Conservation (phyloP, 441 rosid species). For the Daphne laureola region DNA sequence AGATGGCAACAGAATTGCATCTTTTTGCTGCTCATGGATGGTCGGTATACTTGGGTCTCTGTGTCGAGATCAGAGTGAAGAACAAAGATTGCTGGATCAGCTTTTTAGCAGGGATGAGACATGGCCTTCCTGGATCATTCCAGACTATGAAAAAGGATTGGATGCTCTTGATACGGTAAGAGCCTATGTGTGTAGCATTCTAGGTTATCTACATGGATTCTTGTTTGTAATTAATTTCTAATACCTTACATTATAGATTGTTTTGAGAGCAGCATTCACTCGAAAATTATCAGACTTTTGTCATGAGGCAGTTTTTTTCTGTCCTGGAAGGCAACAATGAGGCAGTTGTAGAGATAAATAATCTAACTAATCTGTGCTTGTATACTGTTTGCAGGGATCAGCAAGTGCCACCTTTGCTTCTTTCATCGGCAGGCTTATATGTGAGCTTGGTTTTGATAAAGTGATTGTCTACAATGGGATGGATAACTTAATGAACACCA, state of each 20-base stretch:
- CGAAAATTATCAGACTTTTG: too few relatives aligned
- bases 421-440: conserved; percentile 57
- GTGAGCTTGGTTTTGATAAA: conserved; percentile 51
- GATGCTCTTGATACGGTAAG: conserved; percentile 18
- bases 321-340: too few relatives aligned
- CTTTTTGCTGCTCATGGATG: conserved; percentile 63
- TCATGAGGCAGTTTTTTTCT: too few relatives aligned
- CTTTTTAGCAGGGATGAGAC: conserved; percentile 51
- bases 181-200: conserved; percentile 31
- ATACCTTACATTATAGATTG: too few relatives aligned
- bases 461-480: conserved; percentile 31
- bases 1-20: conserved; percentile 32
- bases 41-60: conserved; percentile 52
- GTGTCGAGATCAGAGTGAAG: conserved; percentile 47
- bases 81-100: conserved; percentile 55
- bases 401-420: conserved; percentile 54
- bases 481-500: conserved; percentile 17
- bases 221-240: too few relatives aligned
- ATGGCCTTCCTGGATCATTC: conserved; percentile 79
- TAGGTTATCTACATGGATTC: not conserved
- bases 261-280: too few relatives aligned
- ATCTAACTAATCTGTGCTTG: conserved; percentile 1
- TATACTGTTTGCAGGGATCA: conserved; percentile 43
- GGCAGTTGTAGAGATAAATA: too few relatives aligned
- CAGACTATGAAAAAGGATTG: conserved; percentile 24